A percentile compares a stretch with the other conserved stretches of the same genome.
Evolutionary conservation across 306 rosid genomes (phyloP).

Genomic region (Lathyrus sativus): DNA sequence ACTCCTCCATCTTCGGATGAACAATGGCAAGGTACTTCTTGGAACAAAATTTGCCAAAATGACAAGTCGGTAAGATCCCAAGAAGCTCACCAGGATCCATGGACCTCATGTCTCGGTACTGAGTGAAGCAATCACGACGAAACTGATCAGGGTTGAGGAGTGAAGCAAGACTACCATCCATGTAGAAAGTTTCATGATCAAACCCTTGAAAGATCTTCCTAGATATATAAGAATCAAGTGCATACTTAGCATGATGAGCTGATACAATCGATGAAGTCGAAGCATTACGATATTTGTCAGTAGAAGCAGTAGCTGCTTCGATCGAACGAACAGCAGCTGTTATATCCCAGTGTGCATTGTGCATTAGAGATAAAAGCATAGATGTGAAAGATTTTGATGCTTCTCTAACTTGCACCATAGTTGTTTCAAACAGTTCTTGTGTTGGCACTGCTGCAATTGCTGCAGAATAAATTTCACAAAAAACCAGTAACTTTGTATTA

Average conservation of each 20-base stretch:
- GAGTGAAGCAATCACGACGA: conserved; percentile 82
- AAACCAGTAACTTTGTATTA: conserved; percentile 20
- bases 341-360: conserved; percentile 93
- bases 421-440: conserved; percentile 68
- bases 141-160: conserved; percentile 88
- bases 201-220: conserved; percentile 85
- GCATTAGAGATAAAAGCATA: conserved; percentile 81
- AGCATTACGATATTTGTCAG: conserved; percentile 41
- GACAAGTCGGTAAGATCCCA: conserved; percentile 82
- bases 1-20: conserved; percentile 98
- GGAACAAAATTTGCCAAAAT: conserved; percentile 88
- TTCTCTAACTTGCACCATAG: conserved; percentile 79
- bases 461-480: conserved; percentile 37
- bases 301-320: conserved; percentile 70
- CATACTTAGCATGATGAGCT: conserved; percentile 77
- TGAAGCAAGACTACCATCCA: conserved; percentile 94
- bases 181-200: conserved; percentile 91
- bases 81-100: conserved; percentile 94
- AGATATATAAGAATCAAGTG: conserved; percentile 79
- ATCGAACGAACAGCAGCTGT: conserved; percentile 92
- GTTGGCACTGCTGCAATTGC: conserved; percentile 62
- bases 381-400: conserved; percentile 81
- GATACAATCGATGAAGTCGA: conserved; percentile 50
- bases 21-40: conserved; percentile 85
- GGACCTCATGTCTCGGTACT: conserved; percentile 81